Base-by-base conservation (phyloP, 371 early-diverging fungal species). In the Syncephalis fuscata region DNA sequence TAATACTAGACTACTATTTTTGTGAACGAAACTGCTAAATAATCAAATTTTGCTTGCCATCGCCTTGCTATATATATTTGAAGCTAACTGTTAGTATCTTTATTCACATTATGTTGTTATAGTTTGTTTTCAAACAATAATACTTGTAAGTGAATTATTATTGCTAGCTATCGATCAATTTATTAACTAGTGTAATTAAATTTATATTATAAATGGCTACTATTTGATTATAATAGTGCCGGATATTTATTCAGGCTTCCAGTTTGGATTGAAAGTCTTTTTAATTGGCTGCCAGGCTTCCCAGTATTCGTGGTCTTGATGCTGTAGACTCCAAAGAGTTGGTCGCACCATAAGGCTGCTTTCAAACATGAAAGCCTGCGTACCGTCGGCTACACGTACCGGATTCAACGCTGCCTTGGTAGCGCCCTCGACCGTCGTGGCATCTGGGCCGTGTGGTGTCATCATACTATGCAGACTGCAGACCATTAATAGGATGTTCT, bases 351-450 rank as follows among this genome's bases (percentile, higher is more conserved):
- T 81, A 58, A 82, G 67, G 47, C 70, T 73, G 1, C 83, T 74
- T 62, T 96, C 96, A 59, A 96, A 96, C 96, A 96, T 96, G 62
- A 96, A 96, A 0, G 95, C 81, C 68, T 84, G 76, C 3, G 88
- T 85, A 44, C 66, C 68, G 36, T 85, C 77, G 16, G 82, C 80
- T 27, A 92, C 79, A 48, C 88, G 79, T 25, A 73, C 70, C 10
- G 93, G 92, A 48, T 68, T 63, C 21, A 88, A 63, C 32, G 82
- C 76, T 26, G 78, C 85, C 2, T 63, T 72, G 27, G 74, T 71
- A 17, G 85, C 95, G 23, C 63, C 71, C 41, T 75, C 73, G 55
- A 90, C 88, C 0, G 90, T 87, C 11, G 72, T 68, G 3, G 81
- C 74, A 58, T 94, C 94, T 3, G 97, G 97, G 0, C 95, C 92